These are phyloP conservation scores for Xylariomycetidae sp. DNA, from an alignment of 2,329 filamentous ascomycete species.

Conservation along the genomic window DNA sequence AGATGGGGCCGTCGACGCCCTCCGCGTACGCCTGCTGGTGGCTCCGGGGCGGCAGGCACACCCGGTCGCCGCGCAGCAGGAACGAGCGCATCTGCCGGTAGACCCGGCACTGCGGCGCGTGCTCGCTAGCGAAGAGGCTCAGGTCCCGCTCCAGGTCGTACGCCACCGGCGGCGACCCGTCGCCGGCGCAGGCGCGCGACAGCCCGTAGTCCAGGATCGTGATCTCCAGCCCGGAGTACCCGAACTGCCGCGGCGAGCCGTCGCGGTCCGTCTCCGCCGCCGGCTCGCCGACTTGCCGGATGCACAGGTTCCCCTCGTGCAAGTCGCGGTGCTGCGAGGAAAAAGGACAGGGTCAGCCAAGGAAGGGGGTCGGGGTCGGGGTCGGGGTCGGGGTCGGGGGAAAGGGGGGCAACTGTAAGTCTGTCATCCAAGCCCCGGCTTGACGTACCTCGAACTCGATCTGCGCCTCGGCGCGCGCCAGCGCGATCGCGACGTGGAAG, in stretches of 20 bases:
- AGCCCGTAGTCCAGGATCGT: constrained; percentile 62
- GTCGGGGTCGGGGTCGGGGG: neutral
- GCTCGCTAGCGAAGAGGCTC: constrained; percentile 53
- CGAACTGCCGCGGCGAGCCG: constrained; percentile 38
- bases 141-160: constrained; percentile 57
- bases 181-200: constrained; percentile 43
- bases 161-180: constrained; percentile 36
- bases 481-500: constrained; percentile 51
- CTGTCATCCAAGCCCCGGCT: neutral
- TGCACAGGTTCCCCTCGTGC: constrained; percentile 60
- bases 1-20: constrained; percentile 41
- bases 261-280: constrained; percentile 24
- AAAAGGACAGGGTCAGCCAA: constrained; percentile 3
- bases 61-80: constrained; percentile 44
- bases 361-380: neutral
- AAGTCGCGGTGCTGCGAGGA: constrained; percentile 55
- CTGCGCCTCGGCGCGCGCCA: constrained; percentile 53
- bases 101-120: constrained; percentile 53
- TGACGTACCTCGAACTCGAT: constrained; percentile 52
- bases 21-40: constrained; percentile 42
- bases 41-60: constrained; percentile 40
- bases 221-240: constrained; percentile 55
- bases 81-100: constrained; percentile 59
- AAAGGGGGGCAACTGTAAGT: constrained; percentile 2
- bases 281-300: constrained; percentile 37